Conservation (phyloP, 1,284 basidiomycete species). For the Ceratobasidium sp. region DNA sequence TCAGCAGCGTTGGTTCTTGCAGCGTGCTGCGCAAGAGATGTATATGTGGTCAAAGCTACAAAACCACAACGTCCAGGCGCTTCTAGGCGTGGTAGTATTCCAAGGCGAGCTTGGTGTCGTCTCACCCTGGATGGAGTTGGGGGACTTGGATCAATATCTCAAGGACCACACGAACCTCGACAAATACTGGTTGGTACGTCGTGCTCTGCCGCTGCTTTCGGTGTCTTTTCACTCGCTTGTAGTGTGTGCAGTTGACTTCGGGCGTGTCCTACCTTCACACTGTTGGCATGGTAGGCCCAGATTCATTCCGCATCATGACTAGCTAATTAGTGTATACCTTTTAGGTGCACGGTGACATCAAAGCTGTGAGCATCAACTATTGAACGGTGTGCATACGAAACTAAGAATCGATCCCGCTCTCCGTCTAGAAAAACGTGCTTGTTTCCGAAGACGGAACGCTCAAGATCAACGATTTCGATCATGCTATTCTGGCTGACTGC, state of each 20-base stretch:
- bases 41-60: neutral
- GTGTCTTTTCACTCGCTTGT: neutral
- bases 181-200: neutral
- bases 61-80: neutral
- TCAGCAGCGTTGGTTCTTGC: neutral
- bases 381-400: neutral
- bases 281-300: neutral
- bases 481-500: neutral
- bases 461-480: neutral
- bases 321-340: neutral
- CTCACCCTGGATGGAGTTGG: neutral
- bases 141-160: neutral
- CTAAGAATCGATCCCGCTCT: neutral
- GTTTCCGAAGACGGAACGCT: neutral
- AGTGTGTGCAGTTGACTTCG: neutral
- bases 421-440: neutral
- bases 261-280: neutral
- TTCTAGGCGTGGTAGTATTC: neutral
- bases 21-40: neutral
- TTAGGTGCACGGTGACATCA: slow-evolving; percentile 1
- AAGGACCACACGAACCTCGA: neutral
- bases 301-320: neutral
- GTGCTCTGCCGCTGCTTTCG: neutral
- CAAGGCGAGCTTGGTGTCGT: neutral
- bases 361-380: neutral